phyloP scores from a whole-genome alignment of 257 asterid genomes.

The Ophiorrhiza pumila region DNA sequence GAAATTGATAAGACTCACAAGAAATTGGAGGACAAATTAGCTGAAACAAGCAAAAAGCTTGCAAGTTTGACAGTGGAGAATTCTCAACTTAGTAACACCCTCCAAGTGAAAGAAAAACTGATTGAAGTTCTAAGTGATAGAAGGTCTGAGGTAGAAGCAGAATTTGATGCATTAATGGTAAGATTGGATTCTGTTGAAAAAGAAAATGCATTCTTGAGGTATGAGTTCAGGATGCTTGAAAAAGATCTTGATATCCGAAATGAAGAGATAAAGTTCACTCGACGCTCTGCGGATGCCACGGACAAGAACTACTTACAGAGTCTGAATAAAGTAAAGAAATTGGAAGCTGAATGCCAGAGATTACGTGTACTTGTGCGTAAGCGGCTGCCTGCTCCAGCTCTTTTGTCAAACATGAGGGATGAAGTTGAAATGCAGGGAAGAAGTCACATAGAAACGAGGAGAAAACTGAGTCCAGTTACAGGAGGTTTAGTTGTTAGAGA shows the following conservation, averaged over 20 bases:
- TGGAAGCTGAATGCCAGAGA: constrained; percentile 82
- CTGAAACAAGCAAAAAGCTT: constrained; percentile 40
- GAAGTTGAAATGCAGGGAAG: constrained; percentile 42
- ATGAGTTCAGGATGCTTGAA: constrained; percentile 63
- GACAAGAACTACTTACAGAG: constrained; percentile 46
- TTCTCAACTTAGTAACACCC: constrained; percentile 56
- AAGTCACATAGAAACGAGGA: constrained; percentile 33
- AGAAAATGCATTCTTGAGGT: constrained; percentile 74
- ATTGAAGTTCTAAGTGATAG: constrained; percentile 45
- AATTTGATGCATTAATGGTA: constrained; percentile 55
- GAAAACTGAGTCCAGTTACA: constrained; percentile 20
- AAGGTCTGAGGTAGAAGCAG: constrained; percentile 53
- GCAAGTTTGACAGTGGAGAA: constrained; percentile 52
- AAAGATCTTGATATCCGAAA: constrained; percentile 56
- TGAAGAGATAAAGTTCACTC: constrained; percentile 54
- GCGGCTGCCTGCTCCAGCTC: constrained; percentile 41
- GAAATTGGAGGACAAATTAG: constrained; percentile 46
- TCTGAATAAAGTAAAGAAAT: constrained; percentile 62
- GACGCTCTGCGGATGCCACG: constrained; percentile 46
- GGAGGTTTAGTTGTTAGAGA: constrained; percentile 33
- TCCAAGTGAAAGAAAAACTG: constrained; percentile 54
- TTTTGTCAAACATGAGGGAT: constrained; percentile 27
- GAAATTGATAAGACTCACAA: constrained; percentile 45
- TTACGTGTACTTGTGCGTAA: constrained; percentile 61
- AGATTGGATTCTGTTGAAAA: constrained; percentile 68